Conservation (phyloP, 2,329 filamentous ascomycete genomes). For the Talaromyces piceae region DNA sequence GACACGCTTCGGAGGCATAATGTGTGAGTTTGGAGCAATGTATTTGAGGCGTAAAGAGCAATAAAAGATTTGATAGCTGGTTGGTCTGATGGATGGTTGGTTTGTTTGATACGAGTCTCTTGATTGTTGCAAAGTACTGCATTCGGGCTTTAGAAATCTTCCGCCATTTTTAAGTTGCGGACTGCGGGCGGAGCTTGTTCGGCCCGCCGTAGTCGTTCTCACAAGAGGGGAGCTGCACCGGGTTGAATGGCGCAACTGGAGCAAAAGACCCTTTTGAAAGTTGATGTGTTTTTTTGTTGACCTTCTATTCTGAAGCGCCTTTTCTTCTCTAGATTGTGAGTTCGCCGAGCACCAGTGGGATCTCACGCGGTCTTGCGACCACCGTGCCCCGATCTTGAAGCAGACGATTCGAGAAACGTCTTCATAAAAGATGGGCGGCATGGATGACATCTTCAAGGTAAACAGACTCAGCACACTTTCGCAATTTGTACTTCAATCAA, state of each 20-base stretch:
- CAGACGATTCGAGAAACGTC: background rate
- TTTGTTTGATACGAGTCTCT: background rate
- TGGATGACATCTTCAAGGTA: slow-evolving; percentile 56
- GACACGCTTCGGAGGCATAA: slow-evolving; percentile 59
- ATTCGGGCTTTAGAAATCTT: background rate
- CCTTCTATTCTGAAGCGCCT: background rate
- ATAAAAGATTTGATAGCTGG: background rate
- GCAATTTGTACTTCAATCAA: slow-evolving; percentile 6
- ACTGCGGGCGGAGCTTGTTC: slow-evolving; percentile 26
- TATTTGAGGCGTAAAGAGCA: background rate
- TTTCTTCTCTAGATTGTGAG: background rate
- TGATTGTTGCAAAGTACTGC: background rate
- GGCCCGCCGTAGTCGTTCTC: slow-evolving; percentile 20
- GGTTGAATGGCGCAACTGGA: background rate
- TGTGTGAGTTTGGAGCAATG: background rate
- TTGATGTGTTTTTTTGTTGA: background rate
- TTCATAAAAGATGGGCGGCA: slow-evolving; percentile 45
- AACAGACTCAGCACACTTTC: slow-evolving; percentile 10
- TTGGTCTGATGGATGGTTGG: background rate
- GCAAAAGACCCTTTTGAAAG: background rate
- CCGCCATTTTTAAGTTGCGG: slow-evolving; percentile 27
- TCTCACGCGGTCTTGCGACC: background rate
- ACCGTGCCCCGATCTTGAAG: background rate
- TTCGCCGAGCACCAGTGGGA: background rate
- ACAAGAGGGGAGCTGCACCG: slow-evolving; percentile 7